Evolutionary conservation across 352 stramenopile species (phyloP).

Genomic region (Globisporangium camurandrum): DNA sequence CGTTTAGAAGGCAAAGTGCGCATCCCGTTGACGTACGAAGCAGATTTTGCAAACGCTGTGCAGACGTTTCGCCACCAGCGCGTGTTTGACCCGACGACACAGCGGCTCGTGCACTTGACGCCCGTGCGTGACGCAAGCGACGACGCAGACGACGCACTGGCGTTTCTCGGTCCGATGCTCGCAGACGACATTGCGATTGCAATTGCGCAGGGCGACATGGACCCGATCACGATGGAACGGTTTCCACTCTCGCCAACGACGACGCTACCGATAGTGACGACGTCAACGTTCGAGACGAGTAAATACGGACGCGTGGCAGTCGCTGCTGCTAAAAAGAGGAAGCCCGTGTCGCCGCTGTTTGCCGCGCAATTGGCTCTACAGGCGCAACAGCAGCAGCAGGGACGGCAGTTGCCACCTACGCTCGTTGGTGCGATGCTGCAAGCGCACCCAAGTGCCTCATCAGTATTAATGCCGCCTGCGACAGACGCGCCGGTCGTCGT

Average conservation of each 20-base stretch:
- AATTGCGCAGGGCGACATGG: constrained; percentile 67
- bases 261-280: background rate
- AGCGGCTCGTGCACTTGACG: constrained; percentile 65
- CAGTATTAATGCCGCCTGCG: background rate
- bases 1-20: constrained; percentile 58
- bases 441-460: background rate
- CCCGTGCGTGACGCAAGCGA: constrained; percentile 27
- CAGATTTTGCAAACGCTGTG: constrained; percentile 44
- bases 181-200: constrained; percentile 27
- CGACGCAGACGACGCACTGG: constrained; percentile 20
- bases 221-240: constrained; percentile 48
- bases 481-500: constrained; percentile 8
- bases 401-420: constrained; percentile 3
- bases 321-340: background rate
- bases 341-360: background rate
- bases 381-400: background rate
- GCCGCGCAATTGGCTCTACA: too few relatives aligned
- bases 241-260: constrained; percentile 21
- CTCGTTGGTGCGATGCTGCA: constrained; percentile 1
- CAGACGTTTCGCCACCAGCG: constrained; percentile 70
- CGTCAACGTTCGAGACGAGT: background rate
- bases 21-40: constrained; percentile 49
- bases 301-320: too few relatives aligned
- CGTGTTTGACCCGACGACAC: constrained; percentile 47
- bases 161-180: constrained; percentile 62